Evolutionary conservation across 257 asterid species (phyloP).

Genomic region (Solanum appendiculatum): DNA sequence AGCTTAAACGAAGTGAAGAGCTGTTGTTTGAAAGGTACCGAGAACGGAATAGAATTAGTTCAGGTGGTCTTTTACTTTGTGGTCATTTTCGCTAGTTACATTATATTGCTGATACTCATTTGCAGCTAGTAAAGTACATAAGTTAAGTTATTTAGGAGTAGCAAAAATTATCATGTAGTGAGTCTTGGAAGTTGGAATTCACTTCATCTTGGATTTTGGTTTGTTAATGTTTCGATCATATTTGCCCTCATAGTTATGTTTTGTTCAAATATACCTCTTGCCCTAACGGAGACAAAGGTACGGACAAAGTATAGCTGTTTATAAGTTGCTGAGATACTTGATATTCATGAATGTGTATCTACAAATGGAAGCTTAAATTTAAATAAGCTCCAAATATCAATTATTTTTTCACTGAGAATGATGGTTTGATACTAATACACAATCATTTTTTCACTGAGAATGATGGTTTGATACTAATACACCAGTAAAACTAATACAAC

Average conservation of each 20-base stretch:
- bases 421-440: background rate
- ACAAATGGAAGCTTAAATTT: slow-evolving; percentile 12
- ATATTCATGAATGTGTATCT: slow-evolving; percentile 1
- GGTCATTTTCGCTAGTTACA: slow-evolving; percentile 18
- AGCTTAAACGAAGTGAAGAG: slow-evolving; percentile 33
- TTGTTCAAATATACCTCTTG: background rate
- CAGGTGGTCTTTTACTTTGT: slow-evolving; percentile 67
- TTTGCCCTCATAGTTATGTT: background rate
- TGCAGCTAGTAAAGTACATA: background rate
- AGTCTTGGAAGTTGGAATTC: background rate
- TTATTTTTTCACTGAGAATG: background rate
- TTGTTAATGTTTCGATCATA: background rate
- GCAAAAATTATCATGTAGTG: background rate
- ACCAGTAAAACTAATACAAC: background rate
- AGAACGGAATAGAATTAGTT: slow-evolving; percentile 44
- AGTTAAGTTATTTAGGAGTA: background rate
- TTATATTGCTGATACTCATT: background rate
- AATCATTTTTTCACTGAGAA: background rate
- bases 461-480: background rate
- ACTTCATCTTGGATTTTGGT: background rate
- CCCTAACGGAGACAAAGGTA: background rate
- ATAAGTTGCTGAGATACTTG: background rate
- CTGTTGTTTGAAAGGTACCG: slow-evolving; percentile 53
- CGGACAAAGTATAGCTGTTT: background rate
- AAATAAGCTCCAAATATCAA: background rate